Conservation (phyloP, 2,329 filamentous ascomycete genomes). For the Septoria linicola region DNA sequence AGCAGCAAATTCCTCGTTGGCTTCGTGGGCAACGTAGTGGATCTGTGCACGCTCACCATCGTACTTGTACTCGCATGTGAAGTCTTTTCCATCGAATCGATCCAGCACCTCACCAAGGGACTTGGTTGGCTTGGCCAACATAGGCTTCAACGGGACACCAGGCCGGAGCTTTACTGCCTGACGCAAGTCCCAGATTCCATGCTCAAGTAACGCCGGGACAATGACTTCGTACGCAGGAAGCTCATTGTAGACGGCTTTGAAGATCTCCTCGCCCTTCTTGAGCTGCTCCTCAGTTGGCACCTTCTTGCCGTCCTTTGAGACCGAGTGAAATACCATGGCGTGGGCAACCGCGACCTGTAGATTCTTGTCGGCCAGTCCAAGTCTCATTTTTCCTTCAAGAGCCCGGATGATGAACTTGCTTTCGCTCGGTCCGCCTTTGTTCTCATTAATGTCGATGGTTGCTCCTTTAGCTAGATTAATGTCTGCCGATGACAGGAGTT, state of each 20-base stretch:
- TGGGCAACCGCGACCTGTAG: conserved; percentile 88
- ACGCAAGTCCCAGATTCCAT: conserved; percentile 78
- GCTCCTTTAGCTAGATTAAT: conserved; percentile 64
- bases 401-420: conserved; percentile 93
- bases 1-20: conserved; percentile 67
- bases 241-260: conserved; percentile 86
- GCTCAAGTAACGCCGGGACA: conserved; percentile 80
- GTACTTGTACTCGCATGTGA: conserved; percentile 99
- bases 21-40: conserved; percentile 86
- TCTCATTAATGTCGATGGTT: conserved; percentile 77
- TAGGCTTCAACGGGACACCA: conserved; percentile 92
- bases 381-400: conserved; percentile 86
- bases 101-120: conserved; percentile 97
- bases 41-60: conserved; percentile 98
- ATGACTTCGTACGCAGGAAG: conserved; percentile 94
- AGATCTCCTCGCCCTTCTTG: conserved; percentile 75
- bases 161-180: conserved; percentile 89
- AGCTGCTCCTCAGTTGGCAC: conserved; percentile 72
- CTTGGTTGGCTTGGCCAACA: conserved; percentile 98
- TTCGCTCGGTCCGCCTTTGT: conserved; percentile 92
- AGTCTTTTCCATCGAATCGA: conserved; percentile 90
- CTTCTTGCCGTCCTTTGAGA: conserved; percentile 64
- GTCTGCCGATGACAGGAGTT: conserved; percentile 88
- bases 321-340: conserved; percentile 81
- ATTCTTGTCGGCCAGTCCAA: conserved; percentile 89